Base-by-base conservation (phyloP, 2,329 filamentous ascomycete genomes). In the Elsinoe fawcettii region DNA sequence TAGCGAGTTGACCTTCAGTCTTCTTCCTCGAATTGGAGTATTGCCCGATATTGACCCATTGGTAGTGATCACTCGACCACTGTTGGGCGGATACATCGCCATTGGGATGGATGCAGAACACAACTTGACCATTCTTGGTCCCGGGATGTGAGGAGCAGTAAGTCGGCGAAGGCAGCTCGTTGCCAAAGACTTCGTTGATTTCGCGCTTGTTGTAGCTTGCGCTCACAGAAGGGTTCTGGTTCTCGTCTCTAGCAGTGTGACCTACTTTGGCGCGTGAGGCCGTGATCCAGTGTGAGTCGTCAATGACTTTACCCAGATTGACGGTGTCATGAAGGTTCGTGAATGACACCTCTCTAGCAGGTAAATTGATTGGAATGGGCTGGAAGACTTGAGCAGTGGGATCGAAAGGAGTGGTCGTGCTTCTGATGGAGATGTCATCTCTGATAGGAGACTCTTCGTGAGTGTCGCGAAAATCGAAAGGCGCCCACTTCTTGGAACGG, bases 91-190 rank as follows among this genome's bases (percentile, higher is more conserved):
- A 72, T 3, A 77, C 68, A 57, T 77, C 74, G 47, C 73, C 70
- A 58, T 76, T 77, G 0, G 74, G 74, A 60, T 78, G 74, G 51
- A 73, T 70, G 30, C 75, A 70, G 64, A 77, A 77, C 12, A 72
- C 66, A 16, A 77, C 65, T 58, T 76, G 69, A 7, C 74, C 74
- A 51, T 76, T 67, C 25, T 67, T 66, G 18, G 59, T 59, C 23
- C 72, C 71, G 14, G 60, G 55, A 22, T 60, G 66, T 20, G 62
- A 56, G 4, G 67, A 65, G 22, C 77, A 67, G 58, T 66, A 71
- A 14, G 72, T 70, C 4, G 70, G 69, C 16, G 72, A 67, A n/a
- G 74, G 73, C 2, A 77, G 66, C 5, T 64, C 63, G 20, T 70
- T 69, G 20, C 72, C 74, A 51, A 77, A 77, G 12, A 75, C 63